Evolutionary conservation across 192 early-diverging fungal genomes (phyloP).

Genomic region (Funneliformis geosporum): DNA sequence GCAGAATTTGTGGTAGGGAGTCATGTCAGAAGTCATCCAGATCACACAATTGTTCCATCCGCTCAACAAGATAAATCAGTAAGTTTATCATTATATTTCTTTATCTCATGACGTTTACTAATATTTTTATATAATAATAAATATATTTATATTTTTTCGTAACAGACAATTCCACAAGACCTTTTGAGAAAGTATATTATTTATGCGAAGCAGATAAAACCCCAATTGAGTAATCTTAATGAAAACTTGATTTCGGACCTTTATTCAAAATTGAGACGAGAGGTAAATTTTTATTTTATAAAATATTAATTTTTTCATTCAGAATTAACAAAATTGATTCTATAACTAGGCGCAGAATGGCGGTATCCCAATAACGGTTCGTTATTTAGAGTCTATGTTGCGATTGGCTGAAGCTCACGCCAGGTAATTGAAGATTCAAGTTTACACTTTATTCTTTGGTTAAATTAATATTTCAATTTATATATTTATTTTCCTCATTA

Average conservation of each 20-base stretch:
- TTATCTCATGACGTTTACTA: conserved; percentile 22
- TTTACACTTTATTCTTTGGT: not conserved
- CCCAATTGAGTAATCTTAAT: conserved; percentile 83
- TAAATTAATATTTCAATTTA: not conserved
- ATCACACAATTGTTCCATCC: conserved; percentile 39
- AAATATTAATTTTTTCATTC: not conserved
- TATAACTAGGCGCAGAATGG: conserved; percentile 55
- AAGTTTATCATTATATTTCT: not conserved
- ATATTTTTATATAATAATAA: not conserved
- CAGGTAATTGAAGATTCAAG: conserved; percentile 36
- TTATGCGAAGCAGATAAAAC: conserved; percentile 78
- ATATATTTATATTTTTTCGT: not conserved
- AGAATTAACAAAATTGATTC: not conserved
- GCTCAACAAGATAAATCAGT: not conserved
- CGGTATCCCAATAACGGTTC: conserved; percentile 85
- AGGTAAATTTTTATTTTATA: conserved; percentile 60
- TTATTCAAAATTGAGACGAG: conserved; percentile 89
- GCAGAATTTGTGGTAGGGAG: conserved; percentile 93
- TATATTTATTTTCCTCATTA: not conserved
- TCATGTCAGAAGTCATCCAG: conserved; percentile 91
- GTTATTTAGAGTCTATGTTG: conserved; percentile 85
- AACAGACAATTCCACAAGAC: conserved; percentile 78
- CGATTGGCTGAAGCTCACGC: conserved; percentile 88
- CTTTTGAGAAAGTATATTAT: conserved; percentile 86
- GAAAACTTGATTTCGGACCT: conserved; percentile 86